Conservation (phyloP, 2,329 filamentous ascomycete genomes). For the Paecilomyces dactylethromorphus region DNA sequence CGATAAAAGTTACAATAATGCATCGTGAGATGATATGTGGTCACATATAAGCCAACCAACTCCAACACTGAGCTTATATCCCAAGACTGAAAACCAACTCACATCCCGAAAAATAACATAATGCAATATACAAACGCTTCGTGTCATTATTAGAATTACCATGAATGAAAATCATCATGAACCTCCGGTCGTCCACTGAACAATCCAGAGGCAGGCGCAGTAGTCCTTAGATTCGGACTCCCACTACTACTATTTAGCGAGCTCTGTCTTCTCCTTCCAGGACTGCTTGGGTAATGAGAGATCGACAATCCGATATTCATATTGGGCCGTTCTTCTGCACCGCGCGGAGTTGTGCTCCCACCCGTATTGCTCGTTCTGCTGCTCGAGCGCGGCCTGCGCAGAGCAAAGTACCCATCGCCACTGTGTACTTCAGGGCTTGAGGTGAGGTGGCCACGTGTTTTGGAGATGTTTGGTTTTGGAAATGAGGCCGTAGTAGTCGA, state of each 20-base stretch:
- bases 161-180: background rate
- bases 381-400: slow-evolving; percentile 9
- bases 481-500: background rate
- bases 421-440: background rate
- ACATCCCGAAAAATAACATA: background rate
- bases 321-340: slow-evolving; percentile 14
- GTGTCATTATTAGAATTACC: background rate
- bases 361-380: slow-evolving; percentile 6
- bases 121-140: background rate
- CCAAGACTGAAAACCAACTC: background rate
- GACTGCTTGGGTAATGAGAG: slow-evolving; percentile 14
- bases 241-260: background rate
- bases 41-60: background rate
- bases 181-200: background rate
- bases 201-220: background rate
- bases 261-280: background rate
- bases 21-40: background rate
- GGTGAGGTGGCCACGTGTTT: background rate
- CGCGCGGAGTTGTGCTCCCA: slow-evolving; percentile 13
- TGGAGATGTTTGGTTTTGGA: background rate
- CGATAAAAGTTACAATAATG: background rate
- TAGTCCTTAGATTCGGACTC: background rate
- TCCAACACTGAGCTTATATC: background rate
- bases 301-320: slow-evolving; percentile 13
- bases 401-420: slow-evolving; percentile 12